Evolutionary conservation across 257 asterid genomes (phyloP), one percentile per base, ranked within the genome.

Genomic region (Linaria vulgaris): DNA sequence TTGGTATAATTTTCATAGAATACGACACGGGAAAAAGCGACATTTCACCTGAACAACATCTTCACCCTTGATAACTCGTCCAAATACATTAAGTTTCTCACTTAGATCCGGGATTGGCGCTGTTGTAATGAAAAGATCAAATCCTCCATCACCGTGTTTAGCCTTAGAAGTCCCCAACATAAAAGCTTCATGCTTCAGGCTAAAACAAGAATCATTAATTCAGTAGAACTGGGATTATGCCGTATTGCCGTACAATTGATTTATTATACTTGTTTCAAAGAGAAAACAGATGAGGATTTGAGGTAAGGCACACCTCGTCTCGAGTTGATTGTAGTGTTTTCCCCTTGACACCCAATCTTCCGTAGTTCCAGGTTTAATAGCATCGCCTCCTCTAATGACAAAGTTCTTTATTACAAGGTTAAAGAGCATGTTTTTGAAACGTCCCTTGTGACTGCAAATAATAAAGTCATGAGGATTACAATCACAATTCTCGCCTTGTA

Each of bases 111-210:
- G 95, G 70, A 92, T 83, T 45, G 97, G 99, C 4, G 96, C 95
- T 20, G 96, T 92, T 16, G 97, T 92, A 67, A 92, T 89, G 59
- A 89, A 80, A 55, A 88, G 77, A 78, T 92, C 94, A 66, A 89
- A 91, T 43, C 84, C 87, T 51, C 76, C 88, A 41, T 67, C 82
- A 48, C 74, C 85, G 48, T 72, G 80, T 73, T 74, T 91, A 39
- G 79, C 76, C 85, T 86, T 88, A 62, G 95, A 85, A 62, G 96
- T 88, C 54, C 98, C 98, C 76, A 92, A 83, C 97, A 92, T 88
- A 80, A 92, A 92, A 14, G 98, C 98, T 76, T 92, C 98, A 73
- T 92, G 98, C 86, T 92, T 92, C 82, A 83, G 56, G 78, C 88
- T 83, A 67, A 52, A 69, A 58, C 41, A 64, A 56, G 58, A 50